A percentile compares a stretch with the other conserved stretches of the same genome.
These are phyloP conservation scores for Tolypocladium pustulatum DNA, from an alignment of 2,329 filamentous ascomycete species.

Conservation along the genomic window DNA sequence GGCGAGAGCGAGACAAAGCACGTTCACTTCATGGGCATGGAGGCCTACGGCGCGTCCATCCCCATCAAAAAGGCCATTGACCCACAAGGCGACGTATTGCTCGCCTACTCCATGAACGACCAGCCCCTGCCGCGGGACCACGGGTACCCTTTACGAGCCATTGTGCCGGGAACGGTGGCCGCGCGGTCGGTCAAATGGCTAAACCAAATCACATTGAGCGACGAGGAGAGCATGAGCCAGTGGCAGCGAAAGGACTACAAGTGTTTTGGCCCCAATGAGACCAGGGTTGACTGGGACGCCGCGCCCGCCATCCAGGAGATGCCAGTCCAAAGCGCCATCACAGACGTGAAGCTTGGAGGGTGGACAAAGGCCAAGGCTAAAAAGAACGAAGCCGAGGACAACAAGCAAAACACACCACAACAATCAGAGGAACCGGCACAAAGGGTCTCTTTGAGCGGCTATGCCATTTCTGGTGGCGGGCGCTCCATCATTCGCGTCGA, in stretches of 20 bases:
- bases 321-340: slow-evolving; percentile 58
- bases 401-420: background rate
- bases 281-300: slow-evolving; percentile 48
- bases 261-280: slow-evolving; percentile 54
- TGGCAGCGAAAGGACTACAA: slow-evolving; percentile 62
- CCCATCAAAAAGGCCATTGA: slow-evolving; percentile 48
- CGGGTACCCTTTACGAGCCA: slow-evolving; percentile 51
- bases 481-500: slow-evolving; percentile 58
- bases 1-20: slow-evolving; percentile 32
- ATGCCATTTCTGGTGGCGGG: slow-evolving; percentile 59
- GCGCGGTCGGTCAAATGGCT: slow-evolving; percentile 63
- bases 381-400: background rate
- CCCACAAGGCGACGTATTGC: slow-evolving; percentile 50
- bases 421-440: slow-evolving; percentile 5
- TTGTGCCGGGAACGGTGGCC: slow-evolving; percentile 56
- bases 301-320: slow-evolving; percentile 58
- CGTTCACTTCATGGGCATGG: slow-evolving; percentile 47
- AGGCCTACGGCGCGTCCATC: slow-evolving; percentile 53
- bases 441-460: slow-evolving; percentile 41
- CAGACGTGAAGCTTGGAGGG: slow-evolving; percentile 32
- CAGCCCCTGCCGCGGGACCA: slow-evolving; percentile 52
- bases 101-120: slow-evolving; percentile 61
- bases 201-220: slow-evolving; percentile 50
- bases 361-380: slow-evolving; percentile 11
- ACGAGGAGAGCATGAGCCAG: slow-evolving; percentile 54